These are phyloP conservation scores for Phtheirospermum japonicum DNA, from an alignment of 257 asterid genomes.

Conservation along the genomic window DNA sequence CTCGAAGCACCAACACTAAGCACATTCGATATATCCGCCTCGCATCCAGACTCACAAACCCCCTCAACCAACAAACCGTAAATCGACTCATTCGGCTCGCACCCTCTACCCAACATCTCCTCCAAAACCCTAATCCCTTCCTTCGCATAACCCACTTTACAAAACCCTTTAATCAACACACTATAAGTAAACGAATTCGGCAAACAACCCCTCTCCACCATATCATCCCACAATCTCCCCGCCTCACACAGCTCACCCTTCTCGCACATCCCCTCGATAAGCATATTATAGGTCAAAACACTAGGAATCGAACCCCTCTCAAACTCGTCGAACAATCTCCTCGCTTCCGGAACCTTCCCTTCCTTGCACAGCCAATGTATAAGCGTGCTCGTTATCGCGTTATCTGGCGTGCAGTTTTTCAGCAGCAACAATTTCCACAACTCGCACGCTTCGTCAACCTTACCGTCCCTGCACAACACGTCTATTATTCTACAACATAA, in stretches of 20 bases:
- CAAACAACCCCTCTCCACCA: constrained; percentile 69
- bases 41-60: constrained; percentile 45
- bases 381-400: constrained; percentile 63
- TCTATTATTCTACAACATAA: constrained; percentile 82
- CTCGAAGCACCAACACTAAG: constrained; percentile 45
- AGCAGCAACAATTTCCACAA: constrained; percentile 68
- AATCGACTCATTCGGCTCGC: constrained; percentile 58
- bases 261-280: constrained; percentile 87
- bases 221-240: constrained; percentile 90
- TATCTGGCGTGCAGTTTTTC: constrained; percentile 82
- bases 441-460: constrained; percentile 66
- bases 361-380: constrained; percentile 83
- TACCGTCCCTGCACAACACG: constrained; percentile 66
- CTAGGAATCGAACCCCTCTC: constrained; percentile 76
- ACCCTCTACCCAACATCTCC: constrained; percentile 74
- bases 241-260: constrained; percentile 80
- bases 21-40: constrained; percentile 42
- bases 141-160: constrained; percentile 60
- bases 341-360: constrained; percentile 71
- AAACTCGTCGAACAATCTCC: constrained; percentile 74
- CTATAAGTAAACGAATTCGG: constrained; percentile 83
- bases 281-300: constrained; percentile 67
- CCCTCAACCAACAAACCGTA: constrained; percentile 56
- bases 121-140: constrained; percentile 65
- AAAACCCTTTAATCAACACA: constrained; percentile 70